Base-by-base conservation (phyloP, 2,329 filamentous ascomycete genomes). In the Proliferodiscus dingleyae region DNA sequence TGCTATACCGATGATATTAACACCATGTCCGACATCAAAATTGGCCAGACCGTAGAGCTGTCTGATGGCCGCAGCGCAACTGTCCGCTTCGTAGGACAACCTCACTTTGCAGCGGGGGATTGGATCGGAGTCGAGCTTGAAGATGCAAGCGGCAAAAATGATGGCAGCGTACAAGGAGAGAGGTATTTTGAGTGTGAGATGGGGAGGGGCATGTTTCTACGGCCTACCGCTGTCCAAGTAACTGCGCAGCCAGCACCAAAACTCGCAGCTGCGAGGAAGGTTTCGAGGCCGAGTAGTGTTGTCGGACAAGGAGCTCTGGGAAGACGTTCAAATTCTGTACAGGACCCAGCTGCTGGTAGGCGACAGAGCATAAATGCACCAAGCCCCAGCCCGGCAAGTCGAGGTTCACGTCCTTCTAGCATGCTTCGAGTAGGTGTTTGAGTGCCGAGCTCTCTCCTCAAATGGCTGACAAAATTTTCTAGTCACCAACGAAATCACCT, bases 41-140 rank as follows among this genome's bases (percentile, higher is more conserved):
- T 73, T 51, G 62, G 62, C 43, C 60, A 63, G 48, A 58, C 52
- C 23, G 59, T 97, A 66, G 81, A 83, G 68, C 81, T 95, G 56
- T 80, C 75, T 60, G 86, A 95, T 67, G 85, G 85, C 61, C 83
- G 85, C 58, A 78, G 78, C 57, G 93, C 80, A 57, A 78, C 78
- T 49, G 78, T 98, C 54, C 87, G 87, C 59, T 98, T 87, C 67
- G 73, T 88, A 50, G 93, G 93, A 60, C 71, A 77, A 45, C 89
- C 91, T 29, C 72, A 78, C 58, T 95, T 97, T 68, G 82, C 89
- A 47, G 71, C 76, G 5, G 91, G 90, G 52, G 81, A 87, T 51
- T 97, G 90, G 89, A 74, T 96, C 48, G 91, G 91, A 53, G 79
- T 97, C 49, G 90, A 95, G 71, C 78, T 97, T 46, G 81, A 89